Evolutionary conservation across 352 stramenopile species (phyloP).

Genomic region (Phytophthora pisi): DNA sequence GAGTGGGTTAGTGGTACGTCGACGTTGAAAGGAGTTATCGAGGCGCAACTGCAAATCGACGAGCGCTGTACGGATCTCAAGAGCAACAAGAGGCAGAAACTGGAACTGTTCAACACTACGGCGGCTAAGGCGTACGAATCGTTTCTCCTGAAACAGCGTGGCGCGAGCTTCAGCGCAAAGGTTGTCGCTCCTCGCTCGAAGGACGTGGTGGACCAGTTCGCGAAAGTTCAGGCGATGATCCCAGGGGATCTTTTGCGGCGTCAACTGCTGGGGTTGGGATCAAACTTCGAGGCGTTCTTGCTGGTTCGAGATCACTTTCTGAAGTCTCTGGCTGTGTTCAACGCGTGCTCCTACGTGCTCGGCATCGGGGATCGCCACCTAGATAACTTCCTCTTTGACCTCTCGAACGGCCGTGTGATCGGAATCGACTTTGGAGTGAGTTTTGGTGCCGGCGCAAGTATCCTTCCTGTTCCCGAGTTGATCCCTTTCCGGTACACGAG

Average conservation of each 20-base stretch:
- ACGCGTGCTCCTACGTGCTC: constrained; percentile 86
- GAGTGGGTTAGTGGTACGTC: constrained; percentile 83
- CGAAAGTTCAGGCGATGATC: constrained; percentile 66
- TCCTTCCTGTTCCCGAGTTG: constrained; percentile 88
- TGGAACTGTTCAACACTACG: constrained; percentile 81
- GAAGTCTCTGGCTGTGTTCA: constrained; percentile 85
- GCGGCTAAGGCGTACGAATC: constrained; percentile 74
- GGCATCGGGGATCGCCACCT: constrained; percentile 92
- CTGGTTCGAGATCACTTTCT: constrained; percentile 85
- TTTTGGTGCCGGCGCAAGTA: constrained; percentile 86
- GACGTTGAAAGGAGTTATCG: constrained; percentile 82
- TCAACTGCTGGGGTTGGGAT: constrained; percentile 73
- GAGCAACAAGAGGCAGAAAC: constrained; percentile 73
- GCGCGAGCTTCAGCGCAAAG: constrained; percentile 71
- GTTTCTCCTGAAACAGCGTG: constrained; percentile 78
- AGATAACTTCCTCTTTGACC: constrained; percentile 92
- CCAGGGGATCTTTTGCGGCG: constrained; percentile 77
- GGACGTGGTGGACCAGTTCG: constrained; percentile 63
- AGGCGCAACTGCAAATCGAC: constrained; percentile 72
- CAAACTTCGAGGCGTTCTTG: constrained; percentile 84
- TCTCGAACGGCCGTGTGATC: constrained; percentile 73
- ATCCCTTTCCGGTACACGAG: constrained; percentile 91
- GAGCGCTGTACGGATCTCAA: constrained; percentile 56
- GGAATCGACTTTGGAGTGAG: constrained; percentile 94
- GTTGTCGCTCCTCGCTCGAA: constrained; percentile 53